Percentiles rank a stretch among this genome's conserved stretches.
Conservation (phyloP, 2,329 filamentous ascomycete species). For the Colletotrichum horii region DNA sequence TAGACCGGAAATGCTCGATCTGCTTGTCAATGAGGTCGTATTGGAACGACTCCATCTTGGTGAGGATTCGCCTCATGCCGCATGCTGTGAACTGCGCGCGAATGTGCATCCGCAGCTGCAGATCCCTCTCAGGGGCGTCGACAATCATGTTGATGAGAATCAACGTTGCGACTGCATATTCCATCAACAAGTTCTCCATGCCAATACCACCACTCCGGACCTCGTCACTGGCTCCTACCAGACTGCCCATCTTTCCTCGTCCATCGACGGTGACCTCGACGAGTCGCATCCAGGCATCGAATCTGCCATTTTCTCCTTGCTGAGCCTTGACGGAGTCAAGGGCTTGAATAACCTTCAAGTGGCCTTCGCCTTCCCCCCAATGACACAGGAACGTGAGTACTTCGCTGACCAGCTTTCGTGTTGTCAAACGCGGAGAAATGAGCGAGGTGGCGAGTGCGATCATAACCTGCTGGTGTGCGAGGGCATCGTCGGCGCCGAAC, state of each 20-base stretch:
- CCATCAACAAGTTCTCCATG: conserved; percentile 99
- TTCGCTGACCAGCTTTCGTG: conserved; percentile 93
- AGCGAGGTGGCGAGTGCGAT: conserved; percentile 86
- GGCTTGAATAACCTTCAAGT: conserved; percentile 91
- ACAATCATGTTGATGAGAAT: conserved; percentile 97
- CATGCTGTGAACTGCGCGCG: conserved; percentile 95
- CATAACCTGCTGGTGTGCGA: conserved; percentile 88
- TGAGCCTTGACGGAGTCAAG: conserved; percentile 90
- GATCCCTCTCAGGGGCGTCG: conserved; percentile 85
- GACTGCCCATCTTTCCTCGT: conserved; percentile 96
- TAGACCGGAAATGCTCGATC: conserved; percentile 88
- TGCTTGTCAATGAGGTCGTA: conserved; percentile 99
- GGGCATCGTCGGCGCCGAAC: conserved; percentile 94
- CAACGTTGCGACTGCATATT: conserved; percentile 94
- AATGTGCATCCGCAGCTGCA: conserved; percentile 92
- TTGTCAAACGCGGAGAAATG: conserved; percentile 87
- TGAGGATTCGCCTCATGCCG: conserved; percentile 91
- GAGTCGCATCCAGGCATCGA: conserved; percentile 98
- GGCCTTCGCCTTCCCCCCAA: conserved; percentile 87
- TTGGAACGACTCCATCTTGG: conserved; percentile 98
- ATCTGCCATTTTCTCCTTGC: conserved; percentile 90
- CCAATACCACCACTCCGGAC: conserved; percentile 94
- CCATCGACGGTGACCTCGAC: conserved; percentile 97
- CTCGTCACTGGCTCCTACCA: conserved; percentile 96
- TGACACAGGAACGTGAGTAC: conserved; percentile 96